Percentiles rank a stretch among this genome's conserved stretches.
These are phyloP conservation scores for Ophiosphaerella korrae DNA, from an alignment of 2,329 filamentous ascomycete genomes.

Conservation along the genomic window DNA sequence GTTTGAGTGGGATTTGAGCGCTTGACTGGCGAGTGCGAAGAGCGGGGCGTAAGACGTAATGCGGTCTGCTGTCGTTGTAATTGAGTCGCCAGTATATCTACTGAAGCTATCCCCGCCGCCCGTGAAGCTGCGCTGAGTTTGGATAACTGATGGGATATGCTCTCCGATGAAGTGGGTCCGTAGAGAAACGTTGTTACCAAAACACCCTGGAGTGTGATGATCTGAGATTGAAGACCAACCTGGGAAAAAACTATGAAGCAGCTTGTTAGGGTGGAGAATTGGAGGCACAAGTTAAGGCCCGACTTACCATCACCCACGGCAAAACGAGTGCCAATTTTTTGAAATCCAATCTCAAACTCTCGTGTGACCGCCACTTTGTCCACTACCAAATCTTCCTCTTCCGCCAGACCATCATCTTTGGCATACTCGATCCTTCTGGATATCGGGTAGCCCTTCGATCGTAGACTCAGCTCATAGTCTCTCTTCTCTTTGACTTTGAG, in stretches of 20 bases:
- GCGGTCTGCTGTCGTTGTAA: constrained; percentile 30
- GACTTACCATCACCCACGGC: constrained; percentile 41
- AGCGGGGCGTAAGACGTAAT: constrained; percentile 19
- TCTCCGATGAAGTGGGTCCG: constrained; percentile 39
- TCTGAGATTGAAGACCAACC: constrained; percentile 40
- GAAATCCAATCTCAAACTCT: constrained; percentile 36
- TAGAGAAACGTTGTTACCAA: constrained; percentile 43
- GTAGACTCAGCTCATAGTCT: constrained; percentile 35
- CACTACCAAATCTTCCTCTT: constrained; percentile 36
- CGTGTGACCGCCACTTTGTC: constrained; percentile 40
- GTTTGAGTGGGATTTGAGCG: constrained; percentile 11
- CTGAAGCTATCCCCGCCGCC: constrained; percentile 31
- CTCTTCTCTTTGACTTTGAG: constrained; percentile 40
- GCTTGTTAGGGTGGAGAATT: neutral
- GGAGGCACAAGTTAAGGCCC: neutral
- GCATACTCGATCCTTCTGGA: constrained; percentile 34
- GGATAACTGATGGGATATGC: constrained; percentile 39
- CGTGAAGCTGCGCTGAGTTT: constrained; percentile 38
- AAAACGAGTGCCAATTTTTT: constrained; percentile 35
- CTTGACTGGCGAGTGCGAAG: constrained; percentile 16
- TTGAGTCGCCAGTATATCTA: constrained; percentile 36
- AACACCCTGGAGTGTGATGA: constrained; percentile 41
- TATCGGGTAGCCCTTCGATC: constrained; percentile 35
- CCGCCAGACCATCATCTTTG: constrained; percentile 30
- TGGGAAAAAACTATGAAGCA: constrained; percentile 34